Base-by-base conservation (phyloP, 2,329 filamentous ascomycete species). In the Venturia pyrina region DNA sequence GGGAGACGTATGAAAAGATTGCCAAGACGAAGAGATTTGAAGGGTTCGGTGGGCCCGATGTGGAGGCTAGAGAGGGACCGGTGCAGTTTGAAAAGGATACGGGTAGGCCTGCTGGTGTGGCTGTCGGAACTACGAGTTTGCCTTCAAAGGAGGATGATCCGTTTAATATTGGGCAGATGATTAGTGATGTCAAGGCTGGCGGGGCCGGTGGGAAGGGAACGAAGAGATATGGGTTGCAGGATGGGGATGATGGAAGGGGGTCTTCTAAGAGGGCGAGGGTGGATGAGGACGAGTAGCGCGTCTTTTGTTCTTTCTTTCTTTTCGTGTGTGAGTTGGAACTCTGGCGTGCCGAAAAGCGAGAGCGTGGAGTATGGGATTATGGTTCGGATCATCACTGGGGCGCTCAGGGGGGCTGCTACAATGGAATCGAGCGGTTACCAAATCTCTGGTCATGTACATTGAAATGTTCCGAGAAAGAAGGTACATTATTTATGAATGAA, bases 51-150 rank as follows among this genome's bases (percentile, higher is more conserved):
- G 93, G 93, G 13, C 85, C 91, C 5, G 88, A 85, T 66, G 88
- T 96, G 70, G 70, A 89, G 86, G 86, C 85, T 68, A 86, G 93
- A 66, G 90, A 96, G 72, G 95, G 95, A 5, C 95, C 95, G 0
- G 95, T 99, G 37, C 90, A 96, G 76, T 99, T 99, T 72, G 93
- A 98, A 77, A 96, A 93, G 77, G 93, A 97, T 64, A 84, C 78
- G 0, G 40, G 67, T 65, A 62, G 65, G 21, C 78, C 78, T 40
- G 73, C 75, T 76, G 50, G 37, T 7, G 37, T 28, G n/a, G 32
- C 44, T 17, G 43, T n/a, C 1, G 37, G 41, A 5, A 46, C 59
- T 1, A 59, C 48, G 40, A 13, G 21, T 17, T 43, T 43, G 60
- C 37, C 32, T 1, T 5, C 32, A 1, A 53, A 59, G 17, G 66